A percentile compares a stretch with the other conserved stretches of the same genome.
Evolutionary conservation across 2,329 filamentous ascomycete species (phyloP).

Genomic region (Fusarium sp.): DNA sequence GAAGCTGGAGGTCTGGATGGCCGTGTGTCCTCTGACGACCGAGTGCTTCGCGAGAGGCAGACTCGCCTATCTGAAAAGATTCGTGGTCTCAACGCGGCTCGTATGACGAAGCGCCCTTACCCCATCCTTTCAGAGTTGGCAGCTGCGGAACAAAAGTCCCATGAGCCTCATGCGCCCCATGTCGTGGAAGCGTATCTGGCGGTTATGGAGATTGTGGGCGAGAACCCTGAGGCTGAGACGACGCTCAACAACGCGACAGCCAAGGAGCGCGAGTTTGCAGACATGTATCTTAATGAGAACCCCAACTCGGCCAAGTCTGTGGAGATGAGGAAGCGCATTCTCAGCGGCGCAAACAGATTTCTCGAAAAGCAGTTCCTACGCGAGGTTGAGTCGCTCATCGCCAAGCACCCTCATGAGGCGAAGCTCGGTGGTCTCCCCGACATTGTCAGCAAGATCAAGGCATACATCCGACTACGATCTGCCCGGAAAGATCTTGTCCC

Average conservation of each 20-base stretch:
- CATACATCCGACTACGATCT: constrained; percentile 86
- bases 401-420: constrained; percentile 88
- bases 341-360: constrained; percentile 82
- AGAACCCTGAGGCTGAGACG: constrained; percentile 71
- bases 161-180: constrained; percentile 78
- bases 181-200: constrained; percentile 86
- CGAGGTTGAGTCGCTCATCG: constrained; percentile 81
- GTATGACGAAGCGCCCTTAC: constrained; percentile 74
- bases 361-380: constrained; percentile 85
- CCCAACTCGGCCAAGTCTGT: constrained; percentile 72
- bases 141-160: constrained; percentile 76
- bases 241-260: constrained; percentile 72
- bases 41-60: constrained; percentile 86
- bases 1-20: constrained; percentile 59
- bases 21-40: constrained; percentile 71
- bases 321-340: constrained; percentile 80
- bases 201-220: constrained; percentile 81
- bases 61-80: constrained; percentile 83
- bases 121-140: constrained; percentile 82
- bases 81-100: constrained; percentile 79
- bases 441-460: constrained; percentile 89
- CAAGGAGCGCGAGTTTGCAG: constrained; percentile 80
- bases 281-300: constrained; percentile 81
- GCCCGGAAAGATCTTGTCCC: constrained; percentile 85
- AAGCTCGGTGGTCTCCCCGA: constrained; percentile 91